phyloP scores from a whole-genome alignment of 2,329 filamentous ascomycete species.

The Blastomyces gilchristii region DNA sequence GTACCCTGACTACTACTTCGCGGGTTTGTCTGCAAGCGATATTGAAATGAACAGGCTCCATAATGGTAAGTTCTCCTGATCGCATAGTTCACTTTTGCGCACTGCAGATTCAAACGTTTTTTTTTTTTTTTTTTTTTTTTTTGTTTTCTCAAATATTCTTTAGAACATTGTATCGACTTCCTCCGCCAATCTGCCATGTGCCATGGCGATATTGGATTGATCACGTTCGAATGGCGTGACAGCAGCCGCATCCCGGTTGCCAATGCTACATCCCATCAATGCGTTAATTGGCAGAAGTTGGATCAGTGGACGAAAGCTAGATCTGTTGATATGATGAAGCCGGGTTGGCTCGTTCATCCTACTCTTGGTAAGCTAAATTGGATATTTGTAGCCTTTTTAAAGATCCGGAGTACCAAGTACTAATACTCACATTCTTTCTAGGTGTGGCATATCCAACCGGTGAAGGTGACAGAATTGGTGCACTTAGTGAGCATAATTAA shows the following conservation, averaged over 20 bases:
- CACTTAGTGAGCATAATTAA: background rate
- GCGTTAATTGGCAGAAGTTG: conserved; percentile 4
- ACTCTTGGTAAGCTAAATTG: background rate
- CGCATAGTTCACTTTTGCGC: background rate
- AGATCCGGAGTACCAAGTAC: background rate
- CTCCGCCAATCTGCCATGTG: conserved; percentile 12
- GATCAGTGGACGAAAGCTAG: conserved; percentile 4
- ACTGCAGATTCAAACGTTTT: background rate
- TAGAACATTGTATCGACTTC: conserved; percentile 11
- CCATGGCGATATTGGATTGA: conserved; percentile 7
- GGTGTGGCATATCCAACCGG: conserved; percentile 2
- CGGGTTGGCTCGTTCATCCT: conserved; percentile 5
- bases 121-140: too few relatives aligned
- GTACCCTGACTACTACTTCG: conserved; percentile 8
- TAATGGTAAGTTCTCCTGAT: conserved; percentile 5
- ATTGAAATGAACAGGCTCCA: conserved; percentile 7
- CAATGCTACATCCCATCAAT: conserved; percentile 4
- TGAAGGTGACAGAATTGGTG: conserved; percentile 2
- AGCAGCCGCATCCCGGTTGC: background rate
- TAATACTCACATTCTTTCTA: background rate
- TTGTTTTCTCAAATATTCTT: background rate
- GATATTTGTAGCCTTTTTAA: background rate
- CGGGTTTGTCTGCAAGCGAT: conserved; percentile 1
- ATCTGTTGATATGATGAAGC: conserved; percentile 4
- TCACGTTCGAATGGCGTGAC: conserved; percentile 3